Conservation (phyloP, 2,329 filamentous ascomycete genomes). For the Penicillium sp. region DNA sequence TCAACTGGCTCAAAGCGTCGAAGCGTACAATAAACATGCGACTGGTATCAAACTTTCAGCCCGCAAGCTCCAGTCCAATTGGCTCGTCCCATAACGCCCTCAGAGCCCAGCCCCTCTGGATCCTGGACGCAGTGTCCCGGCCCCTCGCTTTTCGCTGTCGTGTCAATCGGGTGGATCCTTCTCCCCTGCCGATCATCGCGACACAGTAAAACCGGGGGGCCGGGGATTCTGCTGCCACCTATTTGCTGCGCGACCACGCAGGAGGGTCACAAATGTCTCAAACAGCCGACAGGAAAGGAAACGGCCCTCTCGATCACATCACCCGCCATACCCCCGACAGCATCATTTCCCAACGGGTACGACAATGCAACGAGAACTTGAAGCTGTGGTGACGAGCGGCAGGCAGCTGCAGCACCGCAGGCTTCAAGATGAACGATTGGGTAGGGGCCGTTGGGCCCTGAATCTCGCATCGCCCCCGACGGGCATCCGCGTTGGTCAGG, state of each 20-base stretch:
- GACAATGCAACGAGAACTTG: slow-evolving; percentile 1
- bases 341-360: slow-evolving; percentile 6
- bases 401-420: slow-evolving; percentile 5
- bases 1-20: not conserved
- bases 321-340: slow-evolving; percentile 14
- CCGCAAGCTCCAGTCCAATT: not conserved
- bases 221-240: not conserved
- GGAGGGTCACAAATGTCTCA: slow-evolving; percentile 21
- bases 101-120: slow-evolving; percentile 3
- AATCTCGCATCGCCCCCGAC: slow-evolving; percentile 18
- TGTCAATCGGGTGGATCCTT: slow-evolving; percentile 24
- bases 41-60: not conserved
- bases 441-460: slow-evolving; percentile 8
- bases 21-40: not conserved
- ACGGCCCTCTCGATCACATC: slow-evolving; percentile 27
- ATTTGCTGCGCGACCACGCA: slow-evolving; percentile 12
- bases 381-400: not conserved
- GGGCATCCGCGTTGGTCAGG: slow-evolving; percentile 20
- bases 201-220: slow-evolving; percentile 4
- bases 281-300: slow-evolving; percentile 6
- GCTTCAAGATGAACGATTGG: slow-evolving; percentile 16
- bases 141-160: slow-evolving; percentile 3
- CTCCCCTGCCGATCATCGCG: slow-evolving; percentile 30
- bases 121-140: not conserved
- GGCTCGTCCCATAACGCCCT: not conserved